Evolutionary conservation across 2,329 filamentous ascomycete genomes (phyloP), one percentile per base, ranked within the genome.

Genomic region (Thelonectria olida): DNA sequence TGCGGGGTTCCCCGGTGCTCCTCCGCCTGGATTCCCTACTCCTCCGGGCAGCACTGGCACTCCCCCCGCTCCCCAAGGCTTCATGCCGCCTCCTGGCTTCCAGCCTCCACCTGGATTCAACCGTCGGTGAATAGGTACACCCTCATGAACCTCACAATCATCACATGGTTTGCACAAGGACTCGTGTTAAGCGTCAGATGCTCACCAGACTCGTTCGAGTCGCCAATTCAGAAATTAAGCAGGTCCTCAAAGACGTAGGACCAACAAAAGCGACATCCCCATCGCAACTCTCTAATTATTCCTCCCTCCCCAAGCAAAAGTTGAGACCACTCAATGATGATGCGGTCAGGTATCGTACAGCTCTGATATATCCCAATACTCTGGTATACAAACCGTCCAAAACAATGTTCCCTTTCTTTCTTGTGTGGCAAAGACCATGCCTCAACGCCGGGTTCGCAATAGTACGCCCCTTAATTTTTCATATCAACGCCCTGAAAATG

Each of bases 91-190:
- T 44, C 79, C 79, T 6, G 81, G 80, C 2, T 82, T 82, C 62
- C 79, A 80, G 63, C 80, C 81, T 10, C 81, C 81, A 15, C 80
- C 81, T 8, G 80, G 81, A 23, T 81, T 80, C 63, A 75, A 70
- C 42, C 73, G 75, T 28, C 74, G 78, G 58, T 79, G 70, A 76
- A 56, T 51, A 51, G 20, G 13, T 25, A 50, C 38, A 56, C 55
- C 47, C 49, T 54, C 6, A 61, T 23, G 62, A 58, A 58, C 38
- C 34, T 50, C 22, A 39, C 39, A 3, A 28, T 31, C 44, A 56
- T 45, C 50, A 54, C 45, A 36, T 34, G 31, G 25, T 27, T 27
- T 59, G 41, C 42, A 42, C 52, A 47, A 39, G 31, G 34, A 39
- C 15, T 3, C 7, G 41, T 42, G 15, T 41, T 20, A 22, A 50